Percentiles rank a stretch among this genome's conserved stretches.
phyloP scores from a whole-genome alignment of 148 eudicot genomes.

The Linanthus parryae region DNA sequence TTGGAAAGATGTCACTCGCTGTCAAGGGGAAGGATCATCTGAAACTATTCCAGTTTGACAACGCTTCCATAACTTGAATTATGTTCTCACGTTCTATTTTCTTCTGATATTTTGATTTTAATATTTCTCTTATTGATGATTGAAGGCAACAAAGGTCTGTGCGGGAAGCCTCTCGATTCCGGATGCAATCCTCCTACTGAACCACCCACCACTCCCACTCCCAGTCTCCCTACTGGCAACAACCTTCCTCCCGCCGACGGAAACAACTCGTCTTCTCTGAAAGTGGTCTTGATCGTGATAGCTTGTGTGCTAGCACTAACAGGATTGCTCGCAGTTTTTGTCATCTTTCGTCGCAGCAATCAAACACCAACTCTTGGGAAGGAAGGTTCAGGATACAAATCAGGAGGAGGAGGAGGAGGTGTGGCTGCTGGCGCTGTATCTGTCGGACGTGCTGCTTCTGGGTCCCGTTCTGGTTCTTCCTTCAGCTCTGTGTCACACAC shows the following conservation, averaged over 20 bases:
- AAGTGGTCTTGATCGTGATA: slow-evolving; percentile 17
- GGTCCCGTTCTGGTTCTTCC: too few relatives aligned
- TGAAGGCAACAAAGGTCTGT: slow-evolving; percentile 66
- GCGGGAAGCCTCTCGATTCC: slow-evolving; percentile 59
- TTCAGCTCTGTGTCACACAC: too few relatives aligned
- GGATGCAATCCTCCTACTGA: slow-evolving; percentile 14
- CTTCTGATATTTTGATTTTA: too few relatives aligned
- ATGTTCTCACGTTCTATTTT: too few relatives aligned
- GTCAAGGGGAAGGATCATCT: too few relatives aligned
- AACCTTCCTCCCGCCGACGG: not conserved
- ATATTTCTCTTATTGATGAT: too few relatives aligned
- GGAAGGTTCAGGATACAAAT: slow-evolving; percentile 1
- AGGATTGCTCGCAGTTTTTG: not conserved
- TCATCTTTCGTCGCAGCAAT: slow-evolving; percentile 3
- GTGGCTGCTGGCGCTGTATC: too few relatives aligned
- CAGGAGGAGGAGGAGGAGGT: not conserved
- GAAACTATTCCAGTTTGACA: too few relatives aligned
- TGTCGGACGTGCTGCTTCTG: too few relatives aligned
- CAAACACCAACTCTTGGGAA: slow-evolving; percentile 9
- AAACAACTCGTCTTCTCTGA: slow-evolving; percentile 25
- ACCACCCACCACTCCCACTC: slow-evolving; percentile 5
- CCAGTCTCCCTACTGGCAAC: not conserved
- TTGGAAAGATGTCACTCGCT: too few relatives aligned
- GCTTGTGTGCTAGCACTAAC: slow-evolving; percentile 4
- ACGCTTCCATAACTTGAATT: too few relatives aligned